A percentile compares a stretch with the other conserved stretches of the same genome.
phyloP scores from a whole-genome alignment of 1,139 yeast species.

The Kurtzmaniella quercitrusa region DNA sequence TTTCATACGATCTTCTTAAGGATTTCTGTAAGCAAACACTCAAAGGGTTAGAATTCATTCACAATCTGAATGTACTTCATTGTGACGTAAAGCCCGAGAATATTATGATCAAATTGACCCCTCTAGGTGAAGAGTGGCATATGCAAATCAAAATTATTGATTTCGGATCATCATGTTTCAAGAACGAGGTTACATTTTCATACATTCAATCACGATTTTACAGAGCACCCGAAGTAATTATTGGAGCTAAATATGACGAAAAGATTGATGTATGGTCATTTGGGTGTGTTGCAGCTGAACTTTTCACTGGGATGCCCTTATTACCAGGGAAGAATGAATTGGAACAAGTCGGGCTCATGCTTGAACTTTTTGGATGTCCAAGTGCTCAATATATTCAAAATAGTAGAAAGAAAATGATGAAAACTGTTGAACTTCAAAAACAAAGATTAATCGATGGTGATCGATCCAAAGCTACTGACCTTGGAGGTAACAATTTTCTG shows the following conservation, averaged over 20 bases:
- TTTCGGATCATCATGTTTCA: constrained; percentile 58
- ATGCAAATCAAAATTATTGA: constrained; percentile 55
- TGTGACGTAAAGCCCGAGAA: constrained; percentile 79
- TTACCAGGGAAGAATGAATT: constrained; percentile 69
- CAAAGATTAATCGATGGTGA: constrained; percentile 1
- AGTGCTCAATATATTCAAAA: constrained; percentile 22
- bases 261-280: constrained; percentile 81
- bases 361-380: constrained; percentile 66
- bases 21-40: constrained; percentile 53
- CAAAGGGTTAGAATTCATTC: constrained; percentile 58
- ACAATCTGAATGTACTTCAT: constrained; percentile 57
- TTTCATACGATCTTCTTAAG: constrained; percentile 48
- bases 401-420: constrained; percentile 20
- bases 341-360: constrained; percentile 56
- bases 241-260: constrained; percentile 71
- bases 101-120: constrained; percentile 42
- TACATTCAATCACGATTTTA: constrained; percentile 65
- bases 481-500: background rate
- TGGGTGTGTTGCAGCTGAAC: constrained; percentile 66
- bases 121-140: background rate
- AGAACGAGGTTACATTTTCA: constrained; percentile 45
- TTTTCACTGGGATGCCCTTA: constrained; percentile 62
- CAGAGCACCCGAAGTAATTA: constrained; percentile 73
- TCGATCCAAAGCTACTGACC: background rate
- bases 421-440: constrained; percentile 10